A percentile compares a stretch with the other conserved stretches of the same genome.
Conservation (phyloP, 768 basidiomycete genomes). For the Tephrocybe rancida region DNA sequence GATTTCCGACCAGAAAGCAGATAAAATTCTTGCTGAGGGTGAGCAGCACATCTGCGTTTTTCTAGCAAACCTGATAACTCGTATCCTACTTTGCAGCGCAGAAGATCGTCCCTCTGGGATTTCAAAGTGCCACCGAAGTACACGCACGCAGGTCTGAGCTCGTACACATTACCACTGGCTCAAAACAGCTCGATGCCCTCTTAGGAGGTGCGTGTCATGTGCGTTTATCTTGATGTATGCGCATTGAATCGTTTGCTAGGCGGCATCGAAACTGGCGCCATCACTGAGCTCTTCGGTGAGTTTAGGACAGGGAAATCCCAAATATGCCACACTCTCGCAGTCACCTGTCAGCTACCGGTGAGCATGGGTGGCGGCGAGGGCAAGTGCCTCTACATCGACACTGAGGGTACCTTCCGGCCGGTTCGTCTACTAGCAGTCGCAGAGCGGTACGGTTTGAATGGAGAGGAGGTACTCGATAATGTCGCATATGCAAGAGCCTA, state of each 20-base stretch:
- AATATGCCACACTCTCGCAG: constrained; percentile 96
- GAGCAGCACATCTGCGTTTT: constrained; percentile 20
- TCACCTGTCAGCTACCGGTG: constrained; percentile 96
- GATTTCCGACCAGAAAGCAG: constrained; percentile 95
- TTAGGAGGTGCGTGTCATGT: constrained; percentile 68
- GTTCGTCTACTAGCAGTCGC: constrained; percentile 93
- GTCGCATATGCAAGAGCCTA: constrained; percentile 98
- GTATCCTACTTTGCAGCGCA: constrained; percentile 62
- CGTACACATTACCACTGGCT: constrained; percentile 95
- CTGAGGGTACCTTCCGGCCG: constrained; percentile 98
- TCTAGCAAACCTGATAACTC: constrained; percentile 7
- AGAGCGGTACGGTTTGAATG: constrained; percentile 94
- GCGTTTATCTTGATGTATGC: constrained; percentile 9
- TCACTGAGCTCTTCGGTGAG: constrained; percentile 98
- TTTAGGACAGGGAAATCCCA: constrained; percentile 99
- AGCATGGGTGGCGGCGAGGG: constrained; percentile 99
- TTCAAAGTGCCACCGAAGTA: constrained; percentile 97
- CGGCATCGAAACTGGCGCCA: constrained; percentile 97
- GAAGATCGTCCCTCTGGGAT: constrained; percentile 96
- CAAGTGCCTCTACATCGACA: constrained; percentile 98
- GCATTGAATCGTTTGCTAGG: constrained; percentile 42
- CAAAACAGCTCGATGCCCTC: constrained; percentile 93
- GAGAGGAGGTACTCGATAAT: constrained; percentile 97
- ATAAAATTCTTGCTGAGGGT: constrained; percentile 95
- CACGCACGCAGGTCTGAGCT: constrained; percentile 94